These are phyloP conservation scores for Kwoniella mangroviensis DNA, from an alignment of 768 basidiomycete species.

Conservation along the genomic window DNA sequence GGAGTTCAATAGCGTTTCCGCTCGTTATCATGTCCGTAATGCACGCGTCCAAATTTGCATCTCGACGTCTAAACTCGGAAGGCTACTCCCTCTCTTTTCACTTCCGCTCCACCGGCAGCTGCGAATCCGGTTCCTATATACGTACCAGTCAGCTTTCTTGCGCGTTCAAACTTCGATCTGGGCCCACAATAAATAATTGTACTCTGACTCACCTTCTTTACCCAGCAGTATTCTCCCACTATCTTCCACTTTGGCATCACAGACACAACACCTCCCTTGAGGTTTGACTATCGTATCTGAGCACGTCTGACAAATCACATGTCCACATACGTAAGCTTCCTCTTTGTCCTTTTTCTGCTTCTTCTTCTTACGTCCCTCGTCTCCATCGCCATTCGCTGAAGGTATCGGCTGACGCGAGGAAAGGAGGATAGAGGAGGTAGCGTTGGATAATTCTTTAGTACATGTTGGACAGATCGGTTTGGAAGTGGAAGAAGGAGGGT, in stretches of 20 bases:
- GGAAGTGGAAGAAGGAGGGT: conserved; percentile 51
- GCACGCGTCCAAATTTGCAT: neutral
- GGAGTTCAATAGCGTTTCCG: no score
- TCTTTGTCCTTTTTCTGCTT: conserved; percentile 48
- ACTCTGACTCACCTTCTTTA: conserved; percentile 73
- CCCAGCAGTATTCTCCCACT: conserved; percentile 80
- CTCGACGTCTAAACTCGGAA: conserved; percentile 71
- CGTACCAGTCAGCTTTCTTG: conserved; percentile 2
- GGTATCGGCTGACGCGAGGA: conserved; percentile 55
- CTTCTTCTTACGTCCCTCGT: conserved; percentile 41
- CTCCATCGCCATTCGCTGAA: conserved; percentile 21
- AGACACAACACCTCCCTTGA: conserved; percentile 81
- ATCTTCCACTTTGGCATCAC: conserved; percentile 69
- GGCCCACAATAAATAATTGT: neutral
- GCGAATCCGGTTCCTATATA: conserved; percentile 84
- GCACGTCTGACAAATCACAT: conserved; percentile 90
- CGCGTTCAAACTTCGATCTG: neutral
- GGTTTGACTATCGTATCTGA: conserved; percentile 82
- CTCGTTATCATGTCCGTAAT: no score
- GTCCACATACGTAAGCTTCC: conserved; percentile 66
- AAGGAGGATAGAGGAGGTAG: conserved; percentile 88
- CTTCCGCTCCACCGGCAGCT: conserved; percentile 91
- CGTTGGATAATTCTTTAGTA: conserved; percentile 65
- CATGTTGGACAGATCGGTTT: conserved; percentile 53
- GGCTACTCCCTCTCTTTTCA: conserved; percentile 74